Evolutionary conservation across 106 monocot genomes (phyloP), one percentile per base, ranked within the genome.

Genomic region (Xerophyta viscosa): DNA sequence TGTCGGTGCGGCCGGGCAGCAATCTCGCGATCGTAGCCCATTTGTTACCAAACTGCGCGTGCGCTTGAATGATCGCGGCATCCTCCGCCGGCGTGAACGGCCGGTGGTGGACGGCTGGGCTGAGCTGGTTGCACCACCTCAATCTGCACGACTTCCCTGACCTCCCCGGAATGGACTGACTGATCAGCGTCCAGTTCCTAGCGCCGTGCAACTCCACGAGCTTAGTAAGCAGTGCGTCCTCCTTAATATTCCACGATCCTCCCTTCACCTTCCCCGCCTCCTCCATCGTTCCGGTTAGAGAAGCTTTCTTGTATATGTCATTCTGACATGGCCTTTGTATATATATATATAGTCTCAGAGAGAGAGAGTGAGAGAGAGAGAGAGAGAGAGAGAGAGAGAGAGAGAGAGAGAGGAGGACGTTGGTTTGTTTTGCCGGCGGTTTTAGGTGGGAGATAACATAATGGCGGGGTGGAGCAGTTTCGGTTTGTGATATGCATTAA

Each of bases 1-100:
- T 74, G 56, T 80, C 80, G 19, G 80, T 80, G 12, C 80, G 39
- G 1, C 80, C 80, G 2, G 69, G 65, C 31, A 80, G 65, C 27
- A 66, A 60, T 4, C 80, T 41, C 4, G 80, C 70, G 20, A 80
- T 80, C 69, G n/a, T n/a, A n/a, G n/a, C n/a, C n/a, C n/a, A n/a
- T n/a, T n/a, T n/a, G n/a, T n/a, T n/a, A n/a, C n/a, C 69, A 27
- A 54, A 64, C 49, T 43, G 26, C 14, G 57, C 71, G 43, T 71
- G 71, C 19, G 71, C 71, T 23, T 48, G 49, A 14, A 64, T 31
- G 30, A 71, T 64, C 5, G 57, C 41, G 2, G 71, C 64, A 57
- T 71, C 71, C 49, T 71, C 71, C 12, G 63, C 64, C 2, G 71
- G 57, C 0, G 71, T 64, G 49, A 71, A 71, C 10, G 71, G 50